Evolutionary conservation across 805 yeast genomes (phyloP).

Genomic region (Starmera amethionina): DNA sequence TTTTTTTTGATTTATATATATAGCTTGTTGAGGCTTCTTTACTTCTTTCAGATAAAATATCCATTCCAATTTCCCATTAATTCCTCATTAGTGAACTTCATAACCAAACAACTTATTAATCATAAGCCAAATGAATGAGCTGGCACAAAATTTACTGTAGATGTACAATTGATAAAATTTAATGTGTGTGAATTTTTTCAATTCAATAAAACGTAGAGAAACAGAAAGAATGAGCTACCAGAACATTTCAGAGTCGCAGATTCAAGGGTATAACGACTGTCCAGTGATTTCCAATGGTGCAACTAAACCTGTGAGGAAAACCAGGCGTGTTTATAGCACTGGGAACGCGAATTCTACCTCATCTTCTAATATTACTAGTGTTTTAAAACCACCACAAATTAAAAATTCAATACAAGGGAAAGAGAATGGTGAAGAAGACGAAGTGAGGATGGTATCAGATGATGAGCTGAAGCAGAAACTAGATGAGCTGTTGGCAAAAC

Average conservation of each 20-base stretch:
- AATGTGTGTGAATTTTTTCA: too few relatives aligned
- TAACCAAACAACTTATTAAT: too few relatives aligned
- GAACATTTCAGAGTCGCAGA: constrained; percentile 29
- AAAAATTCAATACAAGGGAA: not conserved
- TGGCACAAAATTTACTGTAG: too few relatives aligned
- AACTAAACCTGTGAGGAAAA: constrained; percentile 1
- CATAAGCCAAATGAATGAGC: too few relatives aligned
- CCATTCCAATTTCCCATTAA: too few relatives aligned
- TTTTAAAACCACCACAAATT: not conserved
- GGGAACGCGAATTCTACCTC: not conserved
- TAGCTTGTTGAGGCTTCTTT: too few relatives aligned
- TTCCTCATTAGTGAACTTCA: too few relatives aligned
- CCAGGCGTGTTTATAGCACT: too few relatives aligned
- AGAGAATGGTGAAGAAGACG: too few relatives aligned
- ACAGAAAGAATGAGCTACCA: constrained; percentile 21
- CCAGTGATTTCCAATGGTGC: constrained; percentile 17
- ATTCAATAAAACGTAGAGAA: constrained; percentile 40
- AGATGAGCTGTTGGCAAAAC: constrained; percentile 14
- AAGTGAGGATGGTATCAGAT: constrained; percentile 1
- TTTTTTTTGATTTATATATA: too few relatives aligned
- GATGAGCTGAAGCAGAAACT: constrained; percentile 16
- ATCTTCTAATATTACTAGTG: not conserved
- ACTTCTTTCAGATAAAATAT: too few relatives aligned
- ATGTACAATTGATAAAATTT: too few relatives aligned
- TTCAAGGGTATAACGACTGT: constrained; percentile 35